Conservation (phyloP, 768 basidiomycete species). For the Mycena belliarum region DNA sequence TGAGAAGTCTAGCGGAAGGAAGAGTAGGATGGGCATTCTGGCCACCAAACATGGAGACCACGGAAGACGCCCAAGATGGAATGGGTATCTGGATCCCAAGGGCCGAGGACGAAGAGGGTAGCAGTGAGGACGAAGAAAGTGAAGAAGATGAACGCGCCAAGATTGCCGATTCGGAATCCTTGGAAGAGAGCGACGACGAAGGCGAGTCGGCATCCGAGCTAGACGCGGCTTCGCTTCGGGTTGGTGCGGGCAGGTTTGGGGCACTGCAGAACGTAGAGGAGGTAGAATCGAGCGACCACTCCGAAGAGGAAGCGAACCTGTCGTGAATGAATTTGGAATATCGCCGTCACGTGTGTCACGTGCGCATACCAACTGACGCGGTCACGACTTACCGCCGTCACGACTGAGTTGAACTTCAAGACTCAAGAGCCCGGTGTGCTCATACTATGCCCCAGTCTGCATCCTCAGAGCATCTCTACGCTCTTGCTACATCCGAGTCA, state of each 20-base stretch:
- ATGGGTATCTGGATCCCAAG: constrained; percentile 62
- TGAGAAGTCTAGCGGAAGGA: constrained; percentile 83
- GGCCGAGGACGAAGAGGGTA: constrained; percentile 33
- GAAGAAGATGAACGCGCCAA: constrained; percentile 20
- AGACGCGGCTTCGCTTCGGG: not conserved
- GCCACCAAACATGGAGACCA: constrained; percentile 55
- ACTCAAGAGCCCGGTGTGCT: no score
- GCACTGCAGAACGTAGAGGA: constrained; percentile 13
- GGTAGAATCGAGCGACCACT: constrained; percentile 4
- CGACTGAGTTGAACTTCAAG: no score
- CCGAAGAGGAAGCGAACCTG: not conserved
- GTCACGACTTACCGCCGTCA: no score
- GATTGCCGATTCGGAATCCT: not conserved
- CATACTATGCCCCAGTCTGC: not conserved
- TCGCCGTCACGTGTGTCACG: no score
- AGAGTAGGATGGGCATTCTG: constrained; percentile 83
- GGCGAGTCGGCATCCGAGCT: not conserved
- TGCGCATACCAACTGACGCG: no score
- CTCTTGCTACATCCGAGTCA: not conserved
- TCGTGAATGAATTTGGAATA: no score
- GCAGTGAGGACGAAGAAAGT: constrained; percentile 33
- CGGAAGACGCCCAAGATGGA: constrained; percentile 30
- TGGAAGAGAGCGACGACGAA: not conserved
- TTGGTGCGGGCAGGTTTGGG: constrained; percentile 17
- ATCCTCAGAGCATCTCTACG: constrained; percentile 1